Evolutionary conservation across 176 grass and related monocot species (phyloP).

Genomic region (Raddia guianensis): DNA sequence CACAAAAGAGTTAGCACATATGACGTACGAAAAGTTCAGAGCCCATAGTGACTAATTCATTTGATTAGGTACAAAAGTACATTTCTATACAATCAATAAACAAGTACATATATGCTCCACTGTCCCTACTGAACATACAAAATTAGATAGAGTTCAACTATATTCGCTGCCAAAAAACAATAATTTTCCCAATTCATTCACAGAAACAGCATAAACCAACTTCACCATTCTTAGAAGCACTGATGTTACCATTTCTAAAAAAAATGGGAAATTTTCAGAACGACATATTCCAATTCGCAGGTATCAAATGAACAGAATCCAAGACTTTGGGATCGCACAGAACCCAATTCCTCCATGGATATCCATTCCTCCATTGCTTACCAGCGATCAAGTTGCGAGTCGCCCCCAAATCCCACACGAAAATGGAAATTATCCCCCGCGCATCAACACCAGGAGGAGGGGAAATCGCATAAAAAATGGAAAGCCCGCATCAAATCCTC

Average conservation of each 20-base stretch:
- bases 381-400: background rate
- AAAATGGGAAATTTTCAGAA: background rate
- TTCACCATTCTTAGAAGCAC: background rate
- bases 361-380: background rate
- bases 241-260: background rate
- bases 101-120: background rate
- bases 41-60: background rate
- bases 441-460: background rate
- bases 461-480: background rate
- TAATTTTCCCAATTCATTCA: background rate
- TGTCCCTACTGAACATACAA: background rate
- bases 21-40: constrained; percentile 21
- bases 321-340: too few relatives aligned
- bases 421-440: background rate
- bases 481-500: background rate
- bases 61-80: background rate
- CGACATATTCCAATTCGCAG: background rate
- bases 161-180: background rate
- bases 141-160: background rate
- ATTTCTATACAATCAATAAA: background rate
- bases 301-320: background rate
- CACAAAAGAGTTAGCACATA: constrained; percentile 29
- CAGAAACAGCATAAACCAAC: background rate
- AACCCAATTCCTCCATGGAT: too few relatives aligned
- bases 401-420: background rate